Evolutionary conservation across 2,329 filamentous ascomycete genomes (phyloP).

Genomic region (Dendrostoma leiphaemia): DNA sequence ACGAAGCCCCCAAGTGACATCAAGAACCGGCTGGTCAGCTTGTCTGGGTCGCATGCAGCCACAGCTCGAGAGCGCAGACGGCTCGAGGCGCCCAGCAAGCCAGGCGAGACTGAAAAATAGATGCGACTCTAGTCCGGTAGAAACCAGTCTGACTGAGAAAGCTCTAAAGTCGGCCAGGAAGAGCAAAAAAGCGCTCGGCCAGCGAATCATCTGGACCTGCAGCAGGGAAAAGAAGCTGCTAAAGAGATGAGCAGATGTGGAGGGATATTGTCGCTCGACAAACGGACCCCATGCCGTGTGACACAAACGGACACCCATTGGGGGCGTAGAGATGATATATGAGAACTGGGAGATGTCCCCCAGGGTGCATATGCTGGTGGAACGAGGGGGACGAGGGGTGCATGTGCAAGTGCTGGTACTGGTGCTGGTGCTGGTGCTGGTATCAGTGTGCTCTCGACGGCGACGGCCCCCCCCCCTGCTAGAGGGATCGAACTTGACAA

Average conservation of each 20-base stretch:
- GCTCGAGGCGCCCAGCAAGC: neutral
- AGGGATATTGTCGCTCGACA: neutral
- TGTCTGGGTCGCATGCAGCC: neutral
- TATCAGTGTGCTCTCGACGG: slow-evolving; percentile 9
- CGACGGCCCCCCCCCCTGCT: slow-evolving; percentile 13
- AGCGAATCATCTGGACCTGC: neutral
- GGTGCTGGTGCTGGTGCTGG: neutral
- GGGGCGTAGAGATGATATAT: slow-evolving; percentile 11
- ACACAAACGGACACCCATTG: slow-evolving; percentile 6
- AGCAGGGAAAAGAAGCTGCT: neutral
- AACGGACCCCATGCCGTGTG: slow-evolving; percentile 5
- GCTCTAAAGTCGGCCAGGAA: no score
- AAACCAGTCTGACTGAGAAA: no score
- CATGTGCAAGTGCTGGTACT: no score
- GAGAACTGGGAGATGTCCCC: neutral
- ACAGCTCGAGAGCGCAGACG: neutral
- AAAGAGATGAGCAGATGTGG: neutral
- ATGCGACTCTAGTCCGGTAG: no score
- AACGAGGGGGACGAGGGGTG: no score
- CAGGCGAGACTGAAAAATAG: neutral
- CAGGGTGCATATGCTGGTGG: neutral
- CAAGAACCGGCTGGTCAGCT: neutral
- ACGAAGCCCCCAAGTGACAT: neutral
- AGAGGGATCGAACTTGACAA: slow-evolving; percentile 13
- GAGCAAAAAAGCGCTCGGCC: neutral